A percentile compares a stretch with the other conserved stretches of the same genome.
These are phyloP conservation scores for Chalciporus piperatus DNA, from an alignment of 768 basidiomycete species.

Conservation along the genomic window DNA sequence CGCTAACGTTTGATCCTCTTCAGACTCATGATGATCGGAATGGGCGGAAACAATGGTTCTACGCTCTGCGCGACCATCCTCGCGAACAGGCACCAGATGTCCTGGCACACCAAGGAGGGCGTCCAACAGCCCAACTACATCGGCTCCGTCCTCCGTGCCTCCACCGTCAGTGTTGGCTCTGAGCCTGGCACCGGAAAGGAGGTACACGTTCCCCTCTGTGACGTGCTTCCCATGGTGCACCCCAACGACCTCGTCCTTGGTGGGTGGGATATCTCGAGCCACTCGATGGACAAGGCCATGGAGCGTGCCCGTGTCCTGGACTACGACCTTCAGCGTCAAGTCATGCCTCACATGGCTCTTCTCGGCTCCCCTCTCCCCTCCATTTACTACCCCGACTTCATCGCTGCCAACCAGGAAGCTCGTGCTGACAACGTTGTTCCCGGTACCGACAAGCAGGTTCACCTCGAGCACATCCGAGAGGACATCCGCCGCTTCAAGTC, in stretches of 20 bases:
- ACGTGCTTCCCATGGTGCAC: conserved; percentile 95
- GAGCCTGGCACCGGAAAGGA: conserved; percentile 83
- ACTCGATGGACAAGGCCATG: conserved; percentile 90
- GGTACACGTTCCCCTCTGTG: conserved; percentile 87
- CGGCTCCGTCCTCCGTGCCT: conserved; percentile 93
- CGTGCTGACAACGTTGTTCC: conserved; percentile 93
- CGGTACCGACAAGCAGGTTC: conserved; percentile 82
- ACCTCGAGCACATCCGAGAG: conserved; percentile 88
- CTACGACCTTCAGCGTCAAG: conserved; percentile 95
- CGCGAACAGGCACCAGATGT: conserved; percentile 92
- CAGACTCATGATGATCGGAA: conserved; percentile 95
- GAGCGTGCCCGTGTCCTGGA: conserved; percentile 89
- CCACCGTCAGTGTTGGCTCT: conserved; percentile 87
- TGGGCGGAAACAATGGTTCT: conserved; percentile 96
- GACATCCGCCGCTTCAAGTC: conserved; percentile 94
- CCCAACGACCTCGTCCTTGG: conserved; percentile 97
- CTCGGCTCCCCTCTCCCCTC: conserved; percentile 86
- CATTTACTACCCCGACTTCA: conserved; percentile 97
- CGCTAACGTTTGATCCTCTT: background rate
- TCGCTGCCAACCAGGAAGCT: conserved; percentile 95
- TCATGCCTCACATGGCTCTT: conserved; percentile 78
- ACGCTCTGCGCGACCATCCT: conserved; percentile 93
- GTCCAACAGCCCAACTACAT: conserved; percentile 96
- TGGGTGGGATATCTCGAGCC: conserved; percentile 95
- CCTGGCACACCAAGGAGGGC: conserved; percentile 92